Conservation (phyloP, 345 rosid species). For the Citropsis articulata region DNA sequence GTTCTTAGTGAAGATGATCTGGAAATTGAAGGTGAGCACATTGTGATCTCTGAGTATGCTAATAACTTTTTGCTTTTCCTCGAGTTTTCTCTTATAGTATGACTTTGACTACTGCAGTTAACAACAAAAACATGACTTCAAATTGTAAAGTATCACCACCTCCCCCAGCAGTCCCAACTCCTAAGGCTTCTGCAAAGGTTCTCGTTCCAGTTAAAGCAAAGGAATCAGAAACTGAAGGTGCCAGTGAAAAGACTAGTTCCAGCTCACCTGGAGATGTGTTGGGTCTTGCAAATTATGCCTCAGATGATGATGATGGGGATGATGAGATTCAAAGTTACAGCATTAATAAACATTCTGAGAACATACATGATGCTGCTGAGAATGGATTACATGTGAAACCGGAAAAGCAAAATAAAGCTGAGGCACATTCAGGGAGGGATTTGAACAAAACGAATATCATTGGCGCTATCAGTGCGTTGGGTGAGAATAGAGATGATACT, state of each 20-base stretch:
- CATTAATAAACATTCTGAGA: constrained; percentile 30
- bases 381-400: constrained; percentile 32
- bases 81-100: background rate
- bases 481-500: constrained; percentile 13
- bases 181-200: constrained; percentile 54
- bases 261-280: constrained; percentile 65
- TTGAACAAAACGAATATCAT: constrained; percentile 18
- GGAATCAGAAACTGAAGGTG: constrained; percentile 33
- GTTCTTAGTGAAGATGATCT: constrained; percentile 76
- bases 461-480: constrained; percentile 13
- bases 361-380: constrained; percentile 27
- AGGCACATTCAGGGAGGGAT: constrained; percentile 20
- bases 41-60: background rate
- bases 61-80: background rate
- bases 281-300: constrained; percentile 92
- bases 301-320: constrained; percentile 65
- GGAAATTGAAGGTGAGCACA: constrained; percentile 49
- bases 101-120: constrained; percentile 37
- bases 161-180: constrained; percentile 30
- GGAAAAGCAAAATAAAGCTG: constrained; percentile 21
- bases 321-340: constrained; percentile 47
- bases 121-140: constrained; percentile 28
- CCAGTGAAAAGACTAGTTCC: constrained; percentile 51
- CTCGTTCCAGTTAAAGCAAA: constrained; percentile 41
- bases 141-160: constrained; percentile 40